Conservation (phyloP, 2,329 filamentous ascomycete species). For the Cryphonectria radicalis region DNA sequence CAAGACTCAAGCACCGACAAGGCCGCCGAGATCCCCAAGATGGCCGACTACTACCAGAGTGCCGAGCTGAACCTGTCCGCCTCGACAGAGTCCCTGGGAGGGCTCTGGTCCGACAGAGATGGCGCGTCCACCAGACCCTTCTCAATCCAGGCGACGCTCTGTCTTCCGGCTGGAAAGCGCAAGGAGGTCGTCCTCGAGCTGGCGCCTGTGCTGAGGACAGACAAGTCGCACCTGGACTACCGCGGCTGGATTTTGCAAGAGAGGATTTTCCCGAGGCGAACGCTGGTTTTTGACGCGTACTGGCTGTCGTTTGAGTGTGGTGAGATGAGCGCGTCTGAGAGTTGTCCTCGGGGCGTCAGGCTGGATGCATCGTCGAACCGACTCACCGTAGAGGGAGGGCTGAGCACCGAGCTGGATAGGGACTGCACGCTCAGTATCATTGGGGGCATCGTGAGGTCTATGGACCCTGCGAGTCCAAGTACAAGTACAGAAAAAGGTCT, state of each 20-base stretch:
- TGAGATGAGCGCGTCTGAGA: constrained; percentile 14
- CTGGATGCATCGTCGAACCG: constrained; percentile 5
- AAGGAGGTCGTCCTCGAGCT: constrained; percentile 4
- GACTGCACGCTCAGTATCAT: constrained; percentile 16
- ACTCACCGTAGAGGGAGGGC: background rate
- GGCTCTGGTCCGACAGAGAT: constrained; percentile 17
- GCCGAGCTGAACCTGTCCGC: constrained; percentile 15
- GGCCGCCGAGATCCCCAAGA: constrained; percentile 16
- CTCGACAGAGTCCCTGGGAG: background rate
- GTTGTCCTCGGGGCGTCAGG: background rate
- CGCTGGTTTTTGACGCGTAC: constrained; percentile 12
- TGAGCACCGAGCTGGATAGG: constrained; percentile 11
- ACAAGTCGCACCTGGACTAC: constrained; percentile 20
- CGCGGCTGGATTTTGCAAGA: constrained; percentile 18
- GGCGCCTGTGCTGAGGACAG: constrained; percentile 6
- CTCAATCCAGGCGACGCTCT: background rate
- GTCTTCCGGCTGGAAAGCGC: background rate
- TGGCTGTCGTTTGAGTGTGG: constrained; percentile 19
- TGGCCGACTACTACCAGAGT: constrained; percentile 18
- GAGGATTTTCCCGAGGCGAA: constrained; percentile 14
- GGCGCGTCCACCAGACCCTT: constrained; percentile 3
- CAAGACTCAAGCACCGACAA: constrained; percentile 15
- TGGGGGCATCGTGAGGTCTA: constrained; percentile 2
- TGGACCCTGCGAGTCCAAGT: background rate
- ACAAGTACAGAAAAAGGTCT: background rate